These are phyloP conservation scores for Exophiala sp. DNA, from an alignment of 2,329 filamentous ascomycete genomes.

Conservation along the genomic window DNA sequence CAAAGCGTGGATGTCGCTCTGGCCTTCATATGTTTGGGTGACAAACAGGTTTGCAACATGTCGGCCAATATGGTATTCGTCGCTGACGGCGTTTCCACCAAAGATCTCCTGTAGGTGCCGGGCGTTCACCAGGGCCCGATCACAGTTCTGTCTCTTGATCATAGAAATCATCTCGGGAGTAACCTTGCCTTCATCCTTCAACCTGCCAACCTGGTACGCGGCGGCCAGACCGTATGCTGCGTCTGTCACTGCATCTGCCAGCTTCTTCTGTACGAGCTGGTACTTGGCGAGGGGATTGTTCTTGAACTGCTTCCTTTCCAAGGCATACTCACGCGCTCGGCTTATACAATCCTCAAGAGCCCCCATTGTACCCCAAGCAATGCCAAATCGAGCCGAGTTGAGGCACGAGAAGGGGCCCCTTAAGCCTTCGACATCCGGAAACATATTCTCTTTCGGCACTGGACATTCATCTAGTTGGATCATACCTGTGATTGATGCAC, in stretches of 20 bases:
- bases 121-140: constrained; percentile 73
- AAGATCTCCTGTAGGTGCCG: constrained; percentile 87
- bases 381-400: constrained; percentile 88
- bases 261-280: constrained; percentile 95
- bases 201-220: constrained; percentile 78
- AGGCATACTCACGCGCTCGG: constrained; percentile 74
- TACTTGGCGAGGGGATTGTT: constrained; percentile 91
- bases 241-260: constrained; percentile 87
- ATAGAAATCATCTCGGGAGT: constrained; percentile 94
- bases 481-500: constrained; percentile 95
- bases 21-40: constrained; percentile 95
- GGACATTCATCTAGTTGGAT: constrained; percentile 90
- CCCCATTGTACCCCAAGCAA: constrained; percentile 88
- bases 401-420: constrained; percentile 87
- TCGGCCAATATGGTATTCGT: constrained; percentile 90
- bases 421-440: constrained; percentile 81
- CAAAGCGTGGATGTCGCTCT: constrained; percentile 88
- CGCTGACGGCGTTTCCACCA: constrained; percentile 94
- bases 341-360: constrained; percentile 86
- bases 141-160: constrained; percentile 97
- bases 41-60: constrained; percentile 96
- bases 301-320: constrained; percentile 95
- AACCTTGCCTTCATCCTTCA: constrained; percentile 85
- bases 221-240: constrained; percentile 87
- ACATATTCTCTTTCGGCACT: constrained; percentile 86